Conservation (phyloP, 2,329 filamentous ascomycete species). For the Pseudopyricularia cyperi region DNA sequence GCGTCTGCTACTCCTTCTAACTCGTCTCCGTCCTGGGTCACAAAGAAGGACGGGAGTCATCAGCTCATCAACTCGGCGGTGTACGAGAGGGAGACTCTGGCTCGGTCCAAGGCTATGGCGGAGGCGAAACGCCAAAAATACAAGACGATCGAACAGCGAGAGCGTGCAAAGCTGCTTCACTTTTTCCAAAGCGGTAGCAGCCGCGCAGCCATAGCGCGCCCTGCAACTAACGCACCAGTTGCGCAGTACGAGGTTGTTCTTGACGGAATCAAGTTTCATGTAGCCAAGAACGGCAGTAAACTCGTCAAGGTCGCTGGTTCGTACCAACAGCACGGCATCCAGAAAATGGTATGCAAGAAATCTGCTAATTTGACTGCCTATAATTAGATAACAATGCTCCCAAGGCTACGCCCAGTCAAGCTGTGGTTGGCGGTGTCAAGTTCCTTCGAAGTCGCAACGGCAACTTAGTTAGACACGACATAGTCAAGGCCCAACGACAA, state of each 20-base stretch:
- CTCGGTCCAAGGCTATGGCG: constrained; percentile 58
- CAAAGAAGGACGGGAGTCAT: constrained; percentile 62
- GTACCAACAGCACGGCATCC: constrained; percentile 11
- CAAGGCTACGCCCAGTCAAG: constrained; percentile 60
- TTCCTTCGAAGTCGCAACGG: constrained; percentile 81
- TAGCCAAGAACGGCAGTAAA: constrained; percentile 71
- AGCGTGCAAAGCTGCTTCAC: constrained; percentile 43
- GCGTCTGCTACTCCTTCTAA: constrained; percentile 18
- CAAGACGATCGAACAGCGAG: constrained; percentile 36
- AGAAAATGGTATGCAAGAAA: neutral
- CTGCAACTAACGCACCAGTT: neutral
- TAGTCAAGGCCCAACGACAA: constrained; percentile 56
- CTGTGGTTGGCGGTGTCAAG: constrained; percentile 60
- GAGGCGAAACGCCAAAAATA: constrained; percentile 49
- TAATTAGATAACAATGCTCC: constrained; percentile 36
- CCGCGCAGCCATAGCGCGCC: neutral
- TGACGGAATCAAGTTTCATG: constrained; percentile 59
- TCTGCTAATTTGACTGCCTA: neutral
- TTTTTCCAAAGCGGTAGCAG: constrained; percentile 22
- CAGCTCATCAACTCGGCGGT: constrained; percentile 73
- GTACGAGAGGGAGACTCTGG: constrained; percentile 61
- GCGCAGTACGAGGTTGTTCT: constrained; percentile 48
- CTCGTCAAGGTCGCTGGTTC: constrained; percentile 61
- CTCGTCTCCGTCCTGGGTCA: constrained; percentile 43
- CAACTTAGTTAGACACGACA: constrained; percentile 67